These are phyloP conservation scores for Fraxinus floribunda DNA, from an alignment of 305 asterid species.

Conservation along the genomic window DNA sequence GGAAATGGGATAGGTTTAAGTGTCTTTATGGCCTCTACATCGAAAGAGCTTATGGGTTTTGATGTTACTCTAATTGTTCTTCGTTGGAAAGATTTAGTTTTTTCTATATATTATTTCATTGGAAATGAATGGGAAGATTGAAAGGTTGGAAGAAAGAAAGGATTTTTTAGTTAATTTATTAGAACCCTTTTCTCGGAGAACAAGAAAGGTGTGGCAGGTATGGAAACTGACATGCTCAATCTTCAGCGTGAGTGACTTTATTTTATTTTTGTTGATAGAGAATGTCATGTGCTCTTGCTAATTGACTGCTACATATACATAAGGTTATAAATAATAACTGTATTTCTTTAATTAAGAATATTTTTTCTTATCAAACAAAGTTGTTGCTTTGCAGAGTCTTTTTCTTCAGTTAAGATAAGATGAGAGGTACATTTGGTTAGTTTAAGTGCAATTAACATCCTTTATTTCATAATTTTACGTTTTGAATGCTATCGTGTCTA, in stretches of 20 bases:
- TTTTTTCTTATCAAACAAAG: background rate
- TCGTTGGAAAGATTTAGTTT: background rate
- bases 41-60: background rate
- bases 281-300: background rate
- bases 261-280: background rate
- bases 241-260: background rate
- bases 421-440: background rate
- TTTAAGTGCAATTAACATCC: background rate
- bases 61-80: background rate
- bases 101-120: background rate
- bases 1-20: background rate
- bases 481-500: background rate
- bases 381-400: background rate
- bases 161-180: background rate
- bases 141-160: background rate
- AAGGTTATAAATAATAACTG: background rate
- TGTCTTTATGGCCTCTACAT: background rate
- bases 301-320: background rate
- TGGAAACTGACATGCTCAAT: background rate
- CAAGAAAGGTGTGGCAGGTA: background rate
- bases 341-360: background rate
- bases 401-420: background rate
- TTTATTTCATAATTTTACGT: background rate
- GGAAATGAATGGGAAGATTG: background rate
- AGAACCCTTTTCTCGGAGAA: background rate